These are phyloP conservation scores for Cladophialophora immunda DNA, from an alignment of 2,329 filamentous ascomycete species.

Conservation along the genomic window DNA sequence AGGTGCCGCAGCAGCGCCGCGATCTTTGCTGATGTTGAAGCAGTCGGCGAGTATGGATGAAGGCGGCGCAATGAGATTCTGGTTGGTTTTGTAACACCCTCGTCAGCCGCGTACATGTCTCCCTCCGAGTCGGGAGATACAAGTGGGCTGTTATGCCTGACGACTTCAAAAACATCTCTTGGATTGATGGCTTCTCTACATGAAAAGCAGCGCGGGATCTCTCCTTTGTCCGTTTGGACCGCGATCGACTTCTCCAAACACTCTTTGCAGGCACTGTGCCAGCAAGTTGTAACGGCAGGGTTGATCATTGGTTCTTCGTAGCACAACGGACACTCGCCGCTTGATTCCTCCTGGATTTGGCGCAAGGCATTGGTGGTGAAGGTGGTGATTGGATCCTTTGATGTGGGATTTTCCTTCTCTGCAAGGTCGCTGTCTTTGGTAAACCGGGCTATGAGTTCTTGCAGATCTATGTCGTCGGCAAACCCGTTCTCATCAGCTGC, in stretches of 20 bases:
- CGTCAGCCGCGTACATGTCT: constrained; percentile 49
- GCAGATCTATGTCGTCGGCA: constrained; percentile 94
- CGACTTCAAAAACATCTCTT: constrained; percentile 89
- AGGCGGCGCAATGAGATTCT: constrained; percentile 69
- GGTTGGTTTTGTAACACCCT: constrained; percentile 48
- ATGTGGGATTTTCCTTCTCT: constrained; percentile 58
- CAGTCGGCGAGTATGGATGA: constrained; percentile 67
- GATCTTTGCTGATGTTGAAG: constrained; percentile 80
- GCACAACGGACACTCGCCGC: constrained; percentile 92
- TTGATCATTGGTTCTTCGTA: constrained; percentile 95
- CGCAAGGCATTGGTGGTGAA: constrained; percentile 88
- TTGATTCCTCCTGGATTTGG: constrained; percentile 89
- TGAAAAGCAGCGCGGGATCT: constrained; percentile 84
- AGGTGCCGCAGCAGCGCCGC: constrained; percentile 79
- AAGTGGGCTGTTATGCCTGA: constrained; percentile 65
- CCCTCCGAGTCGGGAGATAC: constrained; percentile 52
- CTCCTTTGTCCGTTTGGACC: constrained; percentile 80
- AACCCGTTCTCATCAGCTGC: constrained; percentile 82
- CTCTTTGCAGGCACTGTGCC: constrained; percentile 95
- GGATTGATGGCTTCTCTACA: constrained; percentile 84
- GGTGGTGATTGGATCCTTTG: constrained; percentile 67
- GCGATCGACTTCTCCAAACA: constrained; percentile 91
- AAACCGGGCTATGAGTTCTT: constrained; percentile 84
- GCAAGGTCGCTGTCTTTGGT: constrained; percentile 71
- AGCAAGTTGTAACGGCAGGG: constrained; percentile 93